Conservation (phyloP, 805 yeast genomes). For the Cyberlindnera meyerae region DNA sequence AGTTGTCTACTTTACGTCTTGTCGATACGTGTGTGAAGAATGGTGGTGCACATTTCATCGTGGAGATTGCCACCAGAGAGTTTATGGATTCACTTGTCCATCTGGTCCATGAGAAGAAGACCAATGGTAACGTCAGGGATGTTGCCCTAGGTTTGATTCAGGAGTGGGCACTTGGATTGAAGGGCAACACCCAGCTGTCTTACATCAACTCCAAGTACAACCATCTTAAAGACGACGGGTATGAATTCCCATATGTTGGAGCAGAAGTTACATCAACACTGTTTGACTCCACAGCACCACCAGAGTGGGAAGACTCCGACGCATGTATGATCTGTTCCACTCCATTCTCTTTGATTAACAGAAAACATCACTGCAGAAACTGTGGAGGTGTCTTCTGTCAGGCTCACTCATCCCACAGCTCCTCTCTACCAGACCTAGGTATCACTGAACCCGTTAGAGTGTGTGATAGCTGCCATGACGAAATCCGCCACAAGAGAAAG, state of each 20-base stretch:
- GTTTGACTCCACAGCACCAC: slow-evolving; percentile 88
- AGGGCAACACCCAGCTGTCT: slow-evolving; percentile 56
- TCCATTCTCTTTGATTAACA: slow-evolving; percentile 70
- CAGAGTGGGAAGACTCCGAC: slow-evolving; percentile 95
- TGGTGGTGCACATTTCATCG: slow-evolving; percentile 81
- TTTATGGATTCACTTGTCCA: slow-evolving; percentile 73
- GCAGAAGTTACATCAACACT: slow-evolving; percentile 41
- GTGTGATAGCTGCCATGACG: slow-evolving; percentile 82
- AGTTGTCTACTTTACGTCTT: slow-evolving; percentile 68
- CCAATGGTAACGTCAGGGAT: slow-evolving; percentile 51
- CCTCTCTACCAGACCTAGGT: slow-evolving; percentile 78
- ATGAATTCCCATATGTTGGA: slow-evolving; percentile 54
- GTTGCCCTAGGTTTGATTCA: slow-evolving; percentile 62
- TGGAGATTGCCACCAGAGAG: slow-evolving; percentile 76
- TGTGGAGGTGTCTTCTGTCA: slow-evolving; percentile 95
- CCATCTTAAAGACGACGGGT: slow-evolving; percentile 56
- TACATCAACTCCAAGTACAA: slow-evolving; percentile 62
- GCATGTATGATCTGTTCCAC: slow-evolving; percentile 92
- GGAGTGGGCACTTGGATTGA: slow-evolving; percentile 73
- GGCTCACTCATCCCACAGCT: slow-evolving; percentile 68
- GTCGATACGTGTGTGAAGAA: slow-evolving; percentile 87
- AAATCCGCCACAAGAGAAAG: slow-evolving; percentile 40
- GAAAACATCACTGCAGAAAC: slow-evolving; percentile 95
- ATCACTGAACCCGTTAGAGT: slow-evolving; percentile 87
- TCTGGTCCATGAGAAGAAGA: slow-evolving; percentile 34